Evolutionary conservation across 2,329 filamentous ascomycete species (phyloP), one percentile per base, ranked within the genome.

Genomic region (Talaromyces sp.): DNA sequence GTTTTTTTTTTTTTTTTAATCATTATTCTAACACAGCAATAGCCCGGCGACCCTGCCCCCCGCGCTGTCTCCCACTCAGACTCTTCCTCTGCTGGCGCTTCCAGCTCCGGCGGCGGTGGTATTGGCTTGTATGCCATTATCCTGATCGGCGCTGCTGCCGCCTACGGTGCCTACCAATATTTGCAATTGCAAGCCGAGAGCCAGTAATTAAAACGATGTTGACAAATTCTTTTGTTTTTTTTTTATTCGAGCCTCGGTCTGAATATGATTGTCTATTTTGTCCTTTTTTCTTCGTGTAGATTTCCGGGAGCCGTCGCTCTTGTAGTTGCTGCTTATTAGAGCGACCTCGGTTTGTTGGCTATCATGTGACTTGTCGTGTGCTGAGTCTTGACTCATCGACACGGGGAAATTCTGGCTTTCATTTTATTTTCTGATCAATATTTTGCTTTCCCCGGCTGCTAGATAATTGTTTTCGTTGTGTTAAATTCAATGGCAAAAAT

Each of bases 151-250:
- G 92, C 88, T 66, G 81, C 86, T 54, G 75, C 86, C 64, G 91
- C 90, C 65, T 97, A 91, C 80, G 84, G 84, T 68, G 90, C 84
- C 69, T 97, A 93, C 83, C 88, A 92, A 78, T 96, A 94, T 81
- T 76, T 95, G 69, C 87, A 93, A 81, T 53, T 57, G 54, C 56
- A 56, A 29, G 31, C 59, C 24, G 64, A 69, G 52, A 65, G 19
- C 21, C 43, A 46, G 43, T 46, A 24, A 46, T 24, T 24, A 46
- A 8, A 29, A 29, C 27, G 4, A 24, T 46, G 43, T 46, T 24
- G 19, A 24, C 24, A 46, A 21, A 24, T 21, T 46, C 21, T 46
- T 24, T 46, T 21, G 5, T 7, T 43, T n/a, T 41, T 43, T 21
- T 43, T 11, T 24, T 46, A 10, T 46, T 12, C 19, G 17, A 46